These are phyloP conservation scores for Lactifluus hygrophoroides DNA, from an alignment of 768 basidiomycete genomes.

Conservation along the genomic window DNA sequence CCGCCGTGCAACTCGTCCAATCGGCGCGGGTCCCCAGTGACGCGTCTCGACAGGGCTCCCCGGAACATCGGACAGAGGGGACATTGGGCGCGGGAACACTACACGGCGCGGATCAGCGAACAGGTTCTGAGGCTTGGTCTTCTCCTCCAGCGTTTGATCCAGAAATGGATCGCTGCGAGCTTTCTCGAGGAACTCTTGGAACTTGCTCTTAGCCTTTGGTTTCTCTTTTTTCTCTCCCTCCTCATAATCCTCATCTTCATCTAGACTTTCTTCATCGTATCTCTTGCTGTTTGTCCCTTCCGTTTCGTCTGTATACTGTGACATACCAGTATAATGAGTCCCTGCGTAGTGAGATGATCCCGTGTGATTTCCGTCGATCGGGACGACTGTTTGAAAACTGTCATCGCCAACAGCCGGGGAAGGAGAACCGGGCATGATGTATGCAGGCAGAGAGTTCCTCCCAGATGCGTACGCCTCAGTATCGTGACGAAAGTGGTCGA, in stretches of 20 bases:
- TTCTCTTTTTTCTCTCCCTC: constrained; percentile 20
- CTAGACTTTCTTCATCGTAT: not conserved
- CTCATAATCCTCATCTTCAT: constrained; percentile 16
- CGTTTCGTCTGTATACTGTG: constrained; percentile 1
- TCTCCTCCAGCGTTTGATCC: constrained; percentile 31
- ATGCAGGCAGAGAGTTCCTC: constrained; percentile 40
- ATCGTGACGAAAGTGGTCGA: constrained; percentile 58
- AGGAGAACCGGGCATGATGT: constrained; percentile 51
- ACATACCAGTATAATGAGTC: constrained; percentile 1
- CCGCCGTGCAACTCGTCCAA: constrained; percentile 67
- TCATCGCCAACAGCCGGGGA: constrained; percentile 70
- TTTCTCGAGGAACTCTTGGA: constrained; percentile 5
- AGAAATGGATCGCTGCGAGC: constrained; percentile 1
- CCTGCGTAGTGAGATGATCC: constrained; percentile 20
- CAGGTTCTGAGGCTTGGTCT: constrained; percentile 17
- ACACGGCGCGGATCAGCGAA: constrained; percentile 16
- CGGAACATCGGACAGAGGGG: constrained; percentile 32
- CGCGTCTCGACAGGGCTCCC: constrained; percentile 48
- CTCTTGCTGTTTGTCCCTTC: not conserved
- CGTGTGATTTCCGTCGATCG: constrained; percentile 48
- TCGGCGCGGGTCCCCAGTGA: constrained; percentile 85
- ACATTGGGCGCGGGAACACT: constrained; percentile 21
- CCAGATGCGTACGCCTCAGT: constrained; percentile 65
- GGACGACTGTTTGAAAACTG: constrained; percentile 55
- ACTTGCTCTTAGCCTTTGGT: constrained; percentile 6